Percentiles rank a stretch among this genome's conserved stretches.
Conservation (phyloP, 257 asterid species). For the Gynochthodes officinalis region DNA sequence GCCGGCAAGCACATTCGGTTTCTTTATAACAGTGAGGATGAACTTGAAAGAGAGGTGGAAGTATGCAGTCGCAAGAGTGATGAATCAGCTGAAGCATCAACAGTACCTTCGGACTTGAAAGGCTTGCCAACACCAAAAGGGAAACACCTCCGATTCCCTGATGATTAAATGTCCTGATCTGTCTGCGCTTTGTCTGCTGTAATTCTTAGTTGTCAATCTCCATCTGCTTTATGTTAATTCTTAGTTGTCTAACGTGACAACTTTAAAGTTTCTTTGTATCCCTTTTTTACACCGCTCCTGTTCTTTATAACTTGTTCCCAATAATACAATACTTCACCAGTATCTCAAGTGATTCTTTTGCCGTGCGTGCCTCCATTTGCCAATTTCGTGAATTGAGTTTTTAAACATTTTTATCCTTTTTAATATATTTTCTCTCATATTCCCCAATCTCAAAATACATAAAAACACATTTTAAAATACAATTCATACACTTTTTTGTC, state of each 20-base stretch:
- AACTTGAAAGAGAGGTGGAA: slow-evolving; percentile 53
- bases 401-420: no score
- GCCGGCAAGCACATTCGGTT: slow-evolving; percentile 68
- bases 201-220: slow-evolving; percentile 3
- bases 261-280: neutral
- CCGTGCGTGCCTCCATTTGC: no score
- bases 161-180: slow-evolving; percentile 1
- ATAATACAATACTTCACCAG: neutral
- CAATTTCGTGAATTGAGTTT: no score
- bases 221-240: no score
- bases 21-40: slow-evolving; percentile 70
- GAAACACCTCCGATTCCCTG: slow-evolving; percentile 50
- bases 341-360: neutral
- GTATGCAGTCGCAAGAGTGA: slow-evolving; percentile 6
- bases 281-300: neutral
- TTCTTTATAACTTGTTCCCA: neutral
- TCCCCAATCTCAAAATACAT: no score
- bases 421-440: no score
- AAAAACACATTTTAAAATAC: no score
- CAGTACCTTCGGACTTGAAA: slow-evolving; percentile 18
- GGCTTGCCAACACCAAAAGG: slow-evolving; percentile 43
- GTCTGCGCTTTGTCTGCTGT: neutral
- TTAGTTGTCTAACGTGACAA: slow-evolving; percentile 10
- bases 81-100: neutral
- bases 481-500: no score